Evolutionary conservation across 2,329 filamentous ascomycete species (phyloP).

Genomic region (Ophiobolus disseminans): DNA sequence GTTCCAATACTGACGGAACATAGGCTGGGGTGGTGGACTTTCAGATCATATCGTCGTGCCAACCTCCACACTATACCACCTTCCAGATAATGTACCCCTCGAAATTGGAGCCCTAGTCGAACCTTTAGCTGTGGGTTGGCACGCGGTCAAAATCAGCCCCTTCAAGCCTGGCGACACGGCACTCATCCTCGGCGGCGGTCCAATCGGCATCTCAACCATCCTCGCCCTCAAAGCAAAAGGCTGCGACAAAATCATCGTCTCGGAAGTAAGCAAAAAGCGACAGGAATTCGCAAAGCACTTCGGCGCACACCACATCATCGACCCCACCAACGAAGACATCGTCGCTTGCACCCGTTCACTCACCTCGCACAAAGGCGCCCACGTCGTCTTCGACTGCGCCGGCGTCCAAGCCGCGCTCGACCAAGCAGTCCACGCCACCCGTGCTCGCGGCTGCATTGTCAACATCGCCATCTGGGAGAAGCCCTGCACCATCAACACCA

Average conservation of each 20-base stretch:
- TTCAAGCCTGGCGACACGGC: slow-evolving; percentile 56
- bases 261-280: slow-evolving; percentile 57
- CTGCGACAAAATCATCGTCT: slow-evolving; percentile 58
- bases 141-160: slow-evolving; percentile 60
- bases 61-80: slow-evolving; percentile 53
- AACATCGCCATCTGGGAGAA: slow-evolving; percentile 66
- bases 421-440: slow-evolving; percentile 56
- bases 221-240: slow-evolving; percentile 41
- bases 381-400: slow-evolving; percentile 61
- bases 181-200: slow-evolving; percentile 61
- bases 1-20: too few species aligned
- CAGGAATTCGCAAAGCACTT: slow-evolving; percentile 60
- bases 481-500: slow-evolving; percentile 57
- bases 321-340: slow-evolving; percentile 59
- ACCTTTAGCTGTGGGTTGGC: slow-evolving; percentile 63
- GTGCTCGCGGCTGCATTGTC: slow-evolving; percentile 59
- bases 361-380: slow-evolving; percentile 55
- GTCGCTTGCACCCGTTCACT: slow-evolving; percentile 53
- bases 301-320: slow-evolving; percentile 60
- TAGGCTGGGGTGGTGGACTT: slow-evolving; percentile 61
- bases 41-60: slow-evolving; percentile 61
- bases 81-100: slow-evolving; percentile 60
- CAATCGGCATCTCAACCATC: slow-evolving; percentile 57
- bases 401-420: slow-evolving; percentile 61
- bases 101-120: slow-evolving; percentile 62